A percentile compares a stretch with the other conserved stretches of the same genome.
Conservation (phyloP, 139 green algal genomes). For the Coelastrella sp. region DNA sequence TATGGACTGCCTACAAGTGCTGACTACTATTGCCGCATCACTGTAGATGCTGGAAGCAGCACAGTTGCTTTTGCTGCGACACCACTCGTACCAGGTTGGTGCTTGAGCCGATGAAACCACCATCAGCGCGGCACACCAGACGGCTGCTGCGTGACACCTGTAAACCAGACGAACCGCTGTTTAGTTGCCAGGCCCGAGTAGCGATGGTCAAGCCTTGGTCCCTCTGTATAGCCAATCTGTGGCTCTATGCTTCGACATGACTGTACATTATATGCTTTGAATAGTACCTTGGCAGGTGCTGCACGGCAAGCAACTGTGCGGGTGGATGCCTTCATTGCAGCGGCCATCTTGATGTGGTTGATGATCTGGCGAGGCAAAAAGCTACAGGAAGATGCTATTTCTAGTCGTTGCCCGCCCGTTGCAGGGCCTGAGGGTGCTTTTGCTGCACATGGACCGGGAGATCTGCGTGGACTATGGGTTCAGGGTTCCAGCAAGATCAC, state of each 20-base stretch:
- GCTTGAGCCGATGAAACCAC: slow-evolving; percentile 78
- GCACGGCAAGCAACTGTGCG: slow-evolving; percentile 10
- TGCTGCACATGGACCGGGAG: neutral
- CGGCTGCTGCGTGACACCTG: slow-evolving; percentile 40
- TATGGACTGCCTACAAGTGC: too few species aligned
- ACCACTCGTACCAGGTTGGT: slow-evolving; percentile 77
- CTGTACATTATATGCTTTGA: too few species aligned
- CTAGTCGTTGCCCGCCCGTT: neutral
- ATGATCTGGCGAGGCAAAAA: slow-evolving; percentile 4
- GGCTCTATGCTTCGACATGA: too few species aligned
- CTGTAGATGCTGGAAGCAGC: too few species aligned
- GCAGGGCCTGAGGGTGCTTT: neutral
- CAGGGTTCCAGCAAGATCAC: neutral
- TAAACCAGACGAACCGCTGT: neutral
- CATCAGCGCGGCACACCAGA: slow-evolving; percentile 71
- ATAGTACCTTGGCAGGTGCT: slow-evolving; percentile 35
- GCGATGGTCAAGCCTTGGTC: neutral
- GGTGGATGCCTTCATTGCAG: slow-evolving; percentile 25
- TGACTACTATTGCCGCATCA: too few species aligned
- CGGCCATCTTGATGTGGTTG: slow-evolving; percentile 24
- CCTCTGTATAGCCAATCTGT: too few species aligned
- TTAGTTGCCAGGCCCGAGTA: neutral
- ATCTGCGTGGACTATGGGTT: neutral
- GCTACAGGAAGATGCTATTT: neutral
- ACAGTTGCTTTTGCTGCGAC: too few species aligned